A percentile compares a stretch with the other conserved stretches of the same genome.
These are phyloP conservation scores for Malassezia vespertilionis DNA, from an alignment of 1,284 basidiomycete genomes.

Conservation along the genomic window DNA sequence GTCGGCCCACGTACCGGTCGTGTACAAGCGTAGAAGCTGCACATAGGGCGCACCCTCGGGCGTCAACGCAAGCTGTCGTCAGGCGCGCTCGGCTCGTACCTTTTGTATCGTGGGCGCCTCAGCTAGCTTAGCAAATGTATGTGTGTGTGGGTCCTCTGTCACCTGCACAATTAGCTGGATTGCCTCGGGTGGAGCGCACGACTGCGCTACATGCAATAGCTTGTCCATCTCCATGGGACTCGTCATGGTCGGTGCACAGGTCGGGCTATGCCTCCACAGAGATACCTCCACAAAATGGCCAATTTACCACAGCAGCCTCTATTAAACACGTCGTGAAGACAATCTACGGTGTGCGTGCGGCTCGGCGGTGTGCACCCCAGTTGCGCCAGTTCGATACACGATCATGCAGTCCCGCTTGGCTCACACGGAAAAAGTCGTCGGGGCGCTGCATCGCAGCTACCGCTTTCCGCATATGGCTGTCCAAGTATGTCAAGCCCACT, in stretches of 20 bases:
- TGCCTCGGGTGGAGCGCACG: not conserved
- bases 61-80: slow-evolving; percentile 2
- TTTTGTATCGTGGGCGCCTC: not conserved
- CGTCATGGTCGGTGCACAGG: not conserved
- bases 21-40: slow-evolving; percentile 7
- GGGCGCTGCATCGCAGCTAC: slow-evolving; percentile 83
- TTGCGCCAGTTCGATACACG: not conserved
- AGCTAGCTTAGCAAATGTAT: slow-evolving; percentile 1
- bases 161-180: not conserved
- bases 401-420: no score
- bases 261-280: not conserved
- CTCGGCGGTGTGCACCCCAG: not conserved
- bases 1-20: slow-evolving; percentile 8
- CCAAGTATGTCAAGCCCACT: slow-evolving; percentile 86
- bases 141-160: not conserved
- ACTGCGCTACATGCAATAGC: no score
- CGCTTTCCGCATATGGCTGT: slow-evolving; percentile 83
- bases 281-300: not conserved
- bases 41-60: not conserved
- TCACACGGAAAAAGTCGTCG: slow-evolving; percentile 66
- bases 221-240: no score
- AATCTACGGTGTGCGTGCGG: no score
- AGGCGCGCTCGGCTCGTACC: slow-evolving; percentile 2
- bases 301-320: not conserved
- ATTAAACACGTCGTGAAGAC: no score